These are phyloP conservation scores for Eucalyptus leucophloia DNA, from an alignment of 345 rosid species.

Conservation along the genomic window DNA sequence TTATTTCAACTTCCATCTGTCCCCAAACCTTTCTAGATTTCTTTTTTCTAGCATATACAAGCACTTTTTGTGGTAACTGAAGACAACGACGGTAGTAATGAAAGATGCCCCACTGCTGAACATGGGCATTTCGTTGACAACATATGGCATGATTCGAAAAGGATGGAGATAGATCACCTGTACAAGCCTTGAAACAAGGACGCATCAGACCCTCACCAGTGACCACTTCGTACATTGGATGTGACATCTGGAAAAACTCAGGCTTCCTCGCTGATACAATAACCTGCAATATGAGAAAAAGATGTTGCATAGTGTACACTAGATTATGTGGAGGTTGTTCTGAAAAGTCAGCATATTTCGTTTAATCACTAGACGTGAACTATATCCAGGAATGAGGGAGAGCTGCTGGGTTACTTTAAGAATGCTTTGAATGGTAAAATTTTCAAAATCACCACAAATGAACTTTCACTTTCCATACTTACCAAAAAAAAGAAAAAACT, in stretches of 20 bases:
- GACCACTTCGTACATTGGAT: slow-evolving; percentile 91
- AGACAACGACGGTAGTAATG: not conserved
- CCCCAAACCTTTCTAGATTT: not conserved
- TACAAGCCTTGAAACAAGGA: slow-evolving; percentile 84
- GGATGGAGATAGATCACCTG: slow-evolving; percentile 30
- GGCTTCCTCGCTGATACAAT: slow-evolving; percentile 97
- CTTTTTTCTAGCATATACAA: not conserved
- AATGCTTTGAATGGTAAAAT: not conserved
- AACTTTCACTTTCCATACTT: not conserved
- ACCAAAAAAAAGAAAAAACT: not conserved
- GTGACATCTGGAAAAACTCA: slow-evolving; percentile 97
- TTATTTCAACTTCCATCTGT: not conserved
- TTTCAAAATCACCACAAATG: not conserved
- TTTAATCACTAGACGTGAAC: not conserved
- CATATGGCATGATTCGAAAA: not conserved
- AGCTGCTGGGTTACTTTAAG: not conserved
- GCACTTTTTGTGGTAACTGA: not conserved
- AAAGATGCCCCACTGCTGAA: not conserved
- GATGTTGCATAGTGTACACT: not conserved
- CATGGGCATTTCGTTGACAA: not conserved
- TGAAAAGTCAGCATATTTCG: not conserved
- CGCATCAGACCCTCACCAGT: slow-evolving; percentile 94
- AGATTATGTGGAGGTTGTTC: not conserved
- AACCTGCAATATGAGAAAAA: slow-evolving; percentile 25
- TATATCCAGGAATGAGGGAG: not conserved